A percentile compares a stretch with the other conserved stretches of the same genome.
Conservation (phyloP, 1,284 basidiomycete genomes). For the Boletus semigastroideus region DNA sequence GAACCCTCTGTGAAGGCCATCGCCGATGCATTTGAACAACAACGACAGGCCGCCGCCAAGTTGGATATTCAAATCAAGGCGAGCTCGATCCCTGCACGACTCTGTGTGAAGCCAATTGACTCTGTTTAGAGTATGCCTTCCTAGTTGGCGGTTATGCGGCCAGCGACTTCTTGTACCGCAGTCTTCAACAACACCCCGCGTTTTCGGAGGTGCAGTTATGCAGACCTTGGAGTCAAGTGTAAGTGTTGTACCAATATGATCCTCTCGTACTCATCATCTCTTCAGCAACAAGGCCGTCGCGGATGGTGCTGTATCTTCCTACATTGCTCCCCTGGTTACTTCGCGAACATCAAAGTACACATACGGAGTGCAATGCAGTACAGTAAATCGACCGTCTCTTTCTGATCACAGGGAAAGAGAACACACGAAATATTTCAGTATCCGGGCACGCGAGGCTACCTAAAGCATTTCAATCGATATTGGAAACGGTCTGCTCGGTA, state of each 20-base stretch:
- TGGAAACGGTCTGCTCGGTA: constrained; percentile 26
- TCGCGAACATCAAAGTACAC: constrained; percentile 32
- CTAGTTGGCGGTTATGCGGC: constrained; percentile 49
- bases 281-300: constrained; percentile 52
- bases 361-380: constrained; percentile 37
- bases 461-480: constrained; percentile 27
- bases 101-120: not conserved
- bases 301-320: constrained; percentile 6
- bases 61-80: constrained; percentile 20
- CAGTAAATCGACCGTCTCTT: constrained; percentile 26
- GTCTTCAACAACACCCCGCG: constrained; percentile 30
- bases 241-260: constrained; percentile 13
- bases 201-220: constrained; percentile 25
- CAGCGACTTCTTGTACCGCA: constrained; percentile 44
- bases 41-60: constrained; percentile 19
- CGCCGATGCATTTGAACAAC: constrained; percentile 34
- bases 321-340: not conserved
- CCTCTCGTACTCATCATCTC: not conserved
- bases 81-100: not conserved
- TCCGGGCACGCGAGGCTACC: constrained; percentile 21
- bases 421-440: not conserved
- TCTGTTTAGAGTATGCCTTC: constrained; percentile 1
- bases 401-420: constrained; percentile 36
- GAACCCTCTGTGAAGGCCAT: constrained; percentile 5
- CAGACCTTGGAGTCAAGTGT: constrained; percentile 39